phyloP scores from a whole-genome alignment of 2,329 filamentous ascomycete genomes.

The Diplodia sapinea region DNA sequence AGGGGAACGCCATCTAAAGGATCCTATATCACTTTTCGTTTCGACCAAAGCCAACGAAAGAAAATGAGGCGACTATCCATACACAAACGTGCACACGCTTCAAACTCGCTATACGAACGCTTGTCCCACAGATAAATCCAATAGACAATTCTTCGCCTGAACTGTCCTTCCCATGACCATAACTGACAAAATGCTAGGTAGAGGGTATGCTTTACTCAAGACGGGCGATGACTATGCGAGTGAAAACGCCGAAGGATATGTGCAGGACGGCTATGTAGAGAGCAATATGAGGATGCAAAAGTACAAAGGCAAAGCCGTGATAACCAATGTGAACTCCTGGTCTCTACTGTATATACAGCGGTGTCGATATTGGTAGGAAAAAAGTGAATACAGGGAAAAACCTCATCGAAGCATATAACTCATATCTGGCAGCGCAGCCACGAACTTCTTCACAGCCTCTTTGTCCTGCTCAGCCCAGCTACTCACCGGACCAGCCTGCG shows the following conservation, averaged over 20 bases:
- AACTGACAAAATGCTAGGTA: neutral
- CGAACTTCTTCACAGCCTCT: conserved; percentile 38
- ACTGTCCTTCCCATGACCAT: neutral
- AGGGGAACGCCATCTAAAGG: neutral
- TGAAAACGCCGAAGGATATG: neutral
- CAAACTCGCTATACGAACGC: neutral
- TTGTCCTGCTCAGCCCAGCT: conserved; percentile 37
- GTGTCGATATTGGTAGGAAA: neutral
- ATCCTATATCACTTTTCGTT: neutral
- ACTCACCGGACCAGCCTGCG: conserved; percentile 35
- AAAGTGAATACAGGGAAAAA: neutral
- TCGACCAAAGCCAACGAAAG: neutral
- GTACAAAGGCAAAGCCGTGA: neutral
- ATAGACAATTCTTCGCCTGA: neutral
- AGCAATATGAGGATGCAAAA: neutral
- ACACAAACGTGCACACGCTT: neutral
- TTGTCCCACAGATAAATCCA: neutral
- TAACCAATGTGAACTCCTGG: neutral
- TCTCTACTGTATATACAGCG: neutral
- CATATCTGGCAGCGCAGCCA: conserved; percentile 42
- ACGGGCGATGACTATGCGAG: neutral
- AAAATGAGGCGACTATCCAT: neutral
- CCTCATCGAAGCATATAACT: conserved; percentile 42
- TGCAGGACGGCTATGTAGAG: neutral
- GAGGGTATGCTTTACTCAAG: neutral